Percentiles rank a stretch among this genome's conserved stretches.
Conservation (phyloP, 805 yeast species). For the Spathaspora boniae region DNA sequence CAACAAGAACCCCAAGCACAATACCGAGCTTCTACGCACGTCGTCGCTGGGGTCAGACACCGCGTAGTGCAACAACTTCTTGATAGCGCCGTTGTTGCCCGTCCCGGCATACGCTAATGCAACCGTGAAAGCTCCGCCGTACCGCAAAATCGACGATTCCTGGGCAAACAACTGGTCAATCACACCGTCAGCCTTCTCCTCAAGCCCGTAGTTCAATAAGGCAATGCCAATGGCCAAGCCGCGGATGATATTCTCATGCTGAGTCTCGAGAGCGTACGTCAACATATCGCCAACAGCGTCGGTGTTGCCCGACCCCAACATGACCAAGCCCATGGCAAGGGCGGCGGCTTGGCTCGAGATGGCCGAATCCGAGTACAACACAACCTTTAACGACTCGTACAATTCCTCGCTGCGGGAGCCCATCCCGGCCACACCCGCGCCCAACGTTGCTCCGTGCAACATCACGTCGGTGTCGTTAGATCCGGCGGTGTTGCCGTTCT, state of each 20-base stretch:
- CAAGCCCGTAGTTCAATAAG: constrained; percentile 78
- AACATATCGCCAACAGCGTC: constrained; percentile 74
- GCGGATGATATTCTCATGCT: constrained; percentile 91
- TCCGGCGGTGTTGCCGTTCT: constrained; percentile 61
- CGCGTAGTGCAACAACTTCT: constrained; percentile 83
- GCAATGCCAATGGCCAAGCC: constrained; percentile 92
- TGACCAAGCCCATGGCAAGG: constrained; percentile 89
- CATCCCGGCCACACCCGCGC: constrained; percentile 96
- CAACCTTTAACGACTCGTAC: constrained; percentile 78
- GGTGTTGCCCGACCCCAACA: constrained; percentile 85
- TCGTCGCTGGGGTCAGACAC: constrained; percentile 96
- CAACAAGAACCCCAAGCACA: constrained; percentile 85
- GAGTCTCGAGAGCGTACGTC: constrained; percentile 89
- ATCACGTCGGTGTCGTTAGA: constrained; percentile 73
- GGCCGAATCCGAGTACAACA: constrained; percentile 86
- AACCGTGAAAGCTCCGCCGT: constrained; percentile 92
- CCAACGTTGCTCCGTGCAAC: constrained; percentile 93
- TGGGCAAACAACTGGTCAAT: constrained; percentile 66
- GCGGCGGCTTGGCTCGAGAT: constrained; percentile 96
- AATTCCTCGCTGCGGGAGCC: constrained; percentile 71
- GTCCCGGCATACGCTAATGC: constrained; percentile 98
- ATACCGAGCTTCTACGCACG: constrained; percentile 94
- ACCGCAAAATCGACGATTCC: constrained; percentile 82
- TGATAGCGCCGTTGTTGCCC: constrained; percentile 83
- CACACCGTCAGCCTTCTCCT: constrained; percentile 68